Evolutionary conservation across 441 rosid species (phyloP), one percentile per base, ranked within the genome.

Genomic region (Adansonia madagascariensis): DNA sequence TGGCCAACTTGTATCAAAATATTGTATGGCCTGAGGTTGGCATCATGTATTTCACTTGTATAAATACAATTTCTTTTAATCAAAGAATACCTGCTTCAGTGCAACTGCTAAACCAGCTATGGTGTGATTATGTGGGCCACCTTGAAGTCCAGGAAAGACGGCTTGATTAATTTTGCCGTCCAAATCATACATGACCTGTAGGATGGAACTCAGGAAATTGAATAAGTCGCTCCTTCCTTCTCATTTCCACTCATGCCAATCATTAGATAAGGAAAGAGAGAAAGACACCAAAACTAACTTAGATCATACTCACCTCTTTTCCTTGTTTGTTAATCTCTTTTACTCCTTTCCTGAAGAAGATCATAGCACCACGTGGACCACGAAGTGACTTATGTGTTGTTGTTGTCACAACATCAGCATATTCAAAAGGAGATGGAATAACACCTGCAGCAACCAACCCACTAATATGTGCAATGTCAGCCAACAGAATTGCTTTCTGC

Each of bases 321-420:
- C 97, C 99, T 85, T 91, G 89, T 86, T 95, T 92, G 87, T 94
- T 90, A 52, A 92, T 77, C 86, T 85, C 97, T 86, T 93, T 95
- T 44, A 96, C 79, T 8, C 97, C 99, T 90, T 94, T 95, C 85
- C 94, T 89, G 84, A 89, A 95, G 91, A 95, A 93, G 81, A 95
- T 95, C 98, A 95, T 92, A 73, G 99, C 99, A 18, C 98, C 99
- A 82, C 98, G 92, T 17, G 99, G 98, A 81, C 99, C 99, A 56
- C 99, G 98, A 68, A 95, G 97, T 49, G 99, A 95, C 80, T 95
- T 93, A 86, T 95, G 99, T 46, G 99, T 94, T 72, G 99, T 94
- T 66, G 99, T 95, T 4, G 99, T 95, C 82, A 95, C 98, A 60
- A 95, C 77, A 86, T 94, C 98, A n/a, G 99, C 99, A 84, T 89